These are phyloP conservation scores for Macrolepiota fuliginosa DNA, from an alignment of 768 basidiomycete genomes.

Conservation along the genomic window DNA sequence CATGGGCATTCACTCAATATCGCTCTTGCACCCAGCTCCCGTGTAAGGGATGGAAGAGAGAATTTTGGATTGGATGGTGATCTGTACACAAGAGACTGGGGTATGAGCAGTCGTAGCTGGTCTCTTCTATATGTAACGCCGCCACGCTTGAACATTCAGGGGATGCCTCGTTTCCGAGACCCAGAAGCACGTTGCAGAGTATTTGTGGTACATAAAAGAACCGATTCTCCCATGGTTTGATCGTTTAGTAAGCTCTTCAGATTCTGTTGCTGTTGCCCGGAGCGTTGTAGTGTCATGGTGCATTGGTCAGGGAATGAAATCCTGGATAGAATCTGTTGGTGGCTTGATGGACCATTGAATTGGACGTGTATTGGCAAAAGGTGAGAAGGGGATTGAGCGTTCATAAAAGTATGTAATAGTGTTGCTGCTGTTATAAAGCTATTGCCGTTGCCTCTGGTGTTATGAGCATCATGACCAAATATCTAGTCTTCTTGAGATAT, in stretches of 20 bases:
- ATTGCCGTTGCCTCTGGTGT: neutral
- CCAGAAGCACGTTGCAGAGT: conserved; percentile 10
- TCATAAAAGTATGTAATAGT: neutral
- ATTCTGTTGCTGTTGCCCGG: conserved; percentile 1
- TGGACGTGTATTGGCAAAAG: neutral
- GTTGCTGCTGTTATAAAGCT: neutral
- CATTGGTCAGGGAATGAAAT: neutral
- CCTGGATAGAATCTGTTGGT: neutral
- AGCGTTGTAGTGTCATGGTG: conserved; percentile 2
- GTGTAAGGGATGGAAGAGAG: neutral
- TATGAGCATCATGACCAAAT: neutral
- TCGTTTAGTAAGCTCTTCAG: conserved; percentile 4
- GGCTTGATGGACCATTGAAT: neutral
- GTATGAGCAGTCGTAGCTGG: neutral
- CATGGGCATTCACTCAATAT: neutral
- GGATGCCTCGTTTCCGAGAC: conserved; percentile 11
- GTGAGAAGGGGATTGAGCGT: neutral
- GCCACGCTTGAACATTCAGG: conserved; percentile 8
- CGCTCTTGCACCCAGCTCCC: conserved; percentile 1
- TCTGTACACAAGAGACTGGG: neutral
- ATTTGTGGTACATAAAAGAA: conserved; percentile 5
- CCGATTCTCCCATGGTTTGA: conserved; percentile 10
- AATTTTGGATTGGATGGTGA: neutral
- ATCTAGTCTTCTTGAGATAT: neutral
- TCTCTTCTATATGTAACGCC: conserved; percentile 10